Conservation (phyloP, 2,329 filamentous ascomycete genomes). For the Nothophaeocryptopus gaeumannii region DNA sequence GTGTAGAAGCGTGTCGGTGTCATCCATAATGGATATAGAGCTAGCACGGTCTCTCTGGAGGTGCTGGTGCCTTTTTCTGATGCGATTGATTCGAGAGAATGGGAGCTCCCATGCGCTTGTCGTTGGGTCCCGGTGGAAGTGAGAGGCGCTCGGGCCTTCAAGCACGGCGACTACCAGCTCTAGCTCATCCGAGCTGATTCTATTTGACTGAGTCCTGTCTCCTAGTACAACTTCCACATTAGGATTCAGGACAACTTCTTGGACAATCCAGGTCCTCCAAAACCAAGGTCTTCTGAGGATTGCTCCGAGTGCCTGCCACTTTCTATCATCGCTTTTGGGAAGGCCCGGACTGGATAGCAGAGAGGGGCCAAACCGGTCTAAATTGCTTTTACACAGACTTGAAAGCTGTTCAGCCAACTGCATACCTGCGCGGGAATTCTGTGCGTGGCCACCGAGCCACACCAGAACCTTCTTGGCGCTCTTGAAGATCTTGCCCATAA, state of each 20-base stretch:
- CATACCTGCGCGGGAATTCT: slow-evolving; percentile 31
- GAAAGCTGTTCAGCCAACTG: slow-evolving; percentile 29
- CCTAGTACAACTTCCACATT: slow-evolving; percentile 32
- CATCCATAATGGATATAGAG: background rate
- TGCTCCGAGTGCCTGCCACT: slow-evolving; percentile 29
- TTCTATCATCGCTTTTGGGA: slow-evolving; percentile 24
- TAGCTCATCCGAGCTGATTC: slow-evolving; percentile 30
- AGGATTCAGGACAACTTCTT: slow-evolving; percentile 33
- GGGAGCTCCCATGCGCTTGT: slow-evolving; percentile 29
- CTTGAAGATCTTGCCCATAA: slow-evolving; percentile 35
- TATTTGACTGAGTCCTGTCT: slow-evolving; percentile 5
- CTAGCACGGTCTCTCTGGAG: slow-evolving; percentile 3
- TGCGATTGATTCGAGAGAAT: slow-evolving; percentile 33
- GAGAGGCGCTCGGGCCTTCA: slow-evolving; percentile 25
- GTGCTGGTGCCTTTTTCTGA: slow-evolving; percentile 26
- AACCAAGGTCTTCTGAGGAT: slow-evolving; percentile 33
- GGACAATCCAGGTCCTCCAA: slow-evolving; percentile 32
- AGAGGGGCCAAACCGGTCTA: background rate
- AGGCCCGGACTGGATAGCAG: slow-evolving; percentile 27
- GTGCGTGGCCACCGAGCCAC: slow-evolving; percentile 32
- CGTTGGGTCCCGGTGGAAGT: slow-evolving; percentile 29
- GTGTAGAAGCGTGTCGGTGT: background rate
- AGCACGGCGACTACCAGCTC: slow-evolving; percentile 27
- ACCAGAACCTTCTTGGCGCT: slow-evolving; percentile 30
- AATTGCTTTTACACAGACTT: slow-evolving; percentile 14